A percentile compares a stretch with the other conserved stretches of the same genome.
Conservation (phyloP, 129 eudicot genomes). For the Pulicaria dysenterica region DNA sequence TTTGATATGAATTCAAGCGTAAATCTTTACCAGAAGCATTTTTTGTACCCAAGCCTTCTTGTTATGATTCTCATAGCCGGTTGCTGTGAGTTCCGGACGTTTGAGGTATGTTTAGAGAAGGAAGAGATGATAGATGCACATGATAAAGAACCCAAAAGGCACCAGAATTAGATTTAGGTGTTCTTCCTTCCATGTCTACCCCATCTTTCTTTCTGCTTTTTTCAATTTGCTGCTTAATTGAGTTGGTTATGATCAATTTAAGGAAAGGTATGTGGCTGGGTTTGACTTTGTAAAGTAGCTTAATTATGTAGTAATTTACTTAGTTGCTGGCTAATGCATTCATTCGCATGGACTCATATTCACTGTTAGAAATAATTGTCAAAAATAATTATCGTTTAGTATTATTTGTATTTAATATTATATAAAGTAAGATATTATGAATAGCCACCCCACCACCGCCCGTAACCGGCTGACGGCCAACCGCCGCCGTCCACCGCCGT, state of each 20-base stretch:
- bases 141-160: constrained; percentile 58
- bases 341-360: constrained; percentile 18
- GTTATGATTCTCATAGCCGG: constrained; percentile 70
- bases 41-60: constrained; percentile 68
- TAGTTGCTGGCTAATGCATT: constrained; percentile 17
- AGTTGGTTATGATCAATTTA: not conserved
- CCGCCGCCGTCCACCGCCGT: too few relatives aligned
- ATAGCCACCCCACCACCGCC: too few relatives aligned
- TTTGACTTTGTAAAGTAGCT: constrained; percentile 25
- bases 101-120: constrained; percentile 62
- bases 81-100: constrained; percentile 44
- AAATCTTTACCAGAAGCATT: constrained; percentile 48
- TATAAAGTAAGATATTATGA: too few relatives aligned
- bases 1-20: not conserved
- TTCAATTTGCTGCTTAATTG: not conserved
- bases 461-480: too few relatives aligned
- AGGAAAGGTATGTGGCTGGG: not conserved
- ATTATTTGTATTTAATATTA: too few relatives aligned
- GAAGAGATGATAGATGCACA: constrained; percentile 69
- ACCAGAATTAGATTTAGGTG: constrained; percentile 64
- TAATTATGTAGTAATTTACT: not conserved
- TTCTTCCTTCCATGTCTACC: constrained; percentile 60
- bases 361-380: too few relatives aligned
- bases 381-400: too few relatives aligned
- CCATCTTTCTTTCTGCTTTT: constrained; percentile 31